A percentile compares a stretch with the other conserved stretches of the same genome.
These are phyloP conservation scores for Chlorophyllum brunneum DNA, from an alignment of 768 basidiomycete genomes.

Conservation along the genomic window DNA sequence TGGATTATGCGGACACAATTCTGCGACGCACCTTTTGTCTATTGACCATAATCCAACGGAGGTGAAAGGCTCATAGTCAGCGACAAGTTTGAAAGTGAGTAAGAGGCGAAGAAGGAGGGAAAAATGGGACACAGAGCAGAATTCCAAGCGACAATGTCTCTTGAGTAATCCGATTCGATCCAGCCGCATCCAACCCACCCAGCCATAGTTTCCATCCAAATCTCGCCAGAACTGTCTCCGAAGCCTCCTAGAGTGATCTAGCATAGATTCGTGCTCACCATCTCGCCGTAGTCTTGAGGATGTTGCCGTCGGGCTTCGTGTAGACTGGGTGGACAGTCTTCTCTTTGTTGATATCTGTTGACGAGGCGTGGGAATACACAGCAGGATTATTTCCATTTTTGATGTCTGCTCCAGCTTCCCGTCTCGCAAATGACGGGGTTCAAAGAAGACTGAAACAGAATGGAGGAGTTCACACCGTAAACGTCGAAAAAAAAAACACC, in stretches of 20 bases:
- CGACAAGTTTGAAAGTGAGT: not conserved
- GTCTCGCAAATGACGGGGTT: too few relatives aligned
- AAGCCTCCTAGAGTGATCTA: not conserved
- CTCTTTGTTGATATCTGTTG: slow-evolving; percentile 12
- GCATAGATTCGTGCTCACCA: slow-evolving; percentile 12
- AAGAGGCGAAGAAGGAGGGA: not conserved
- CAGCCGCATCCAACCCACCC: slow-evolving; percentile 11
- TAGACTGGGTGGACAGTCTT: not conserved
- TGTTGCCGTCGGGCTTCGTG: slow-evolving; percentile 10
- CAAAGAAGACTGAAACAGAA: too few relatives aligned
- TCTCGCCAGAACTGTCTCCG: not conserved
- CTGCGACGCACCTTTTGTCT: slow-evolving; percentile 78
- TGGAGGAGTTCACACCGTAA: too few relatives aligned
- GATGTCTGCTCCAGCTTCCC: too few relatives aligned
- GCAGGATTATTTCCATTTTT: not conserved
- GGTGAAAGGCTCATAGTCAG: slow-evolving; percentile 13
- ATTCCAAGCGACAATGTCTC: not conserved
- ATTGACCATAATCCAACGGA: slow-evolving; percentile 15
- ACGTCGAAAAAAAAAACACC: too few relatives aligned
- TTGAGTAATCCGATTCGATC: slow-evolving; percentile 11
- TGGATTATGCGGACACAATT: not conserved
- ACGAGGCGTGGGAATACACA: not conserved
- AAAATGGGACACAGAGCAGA: not conserved
- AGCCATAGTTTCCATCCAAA: not conserved
- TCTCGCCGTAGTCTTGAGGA: slow-evolving; percentile 16